Evolutionary conservation across 1,284 basidiomycete species (phyloP).

Genomic region (Tilletia indica): DNA sequence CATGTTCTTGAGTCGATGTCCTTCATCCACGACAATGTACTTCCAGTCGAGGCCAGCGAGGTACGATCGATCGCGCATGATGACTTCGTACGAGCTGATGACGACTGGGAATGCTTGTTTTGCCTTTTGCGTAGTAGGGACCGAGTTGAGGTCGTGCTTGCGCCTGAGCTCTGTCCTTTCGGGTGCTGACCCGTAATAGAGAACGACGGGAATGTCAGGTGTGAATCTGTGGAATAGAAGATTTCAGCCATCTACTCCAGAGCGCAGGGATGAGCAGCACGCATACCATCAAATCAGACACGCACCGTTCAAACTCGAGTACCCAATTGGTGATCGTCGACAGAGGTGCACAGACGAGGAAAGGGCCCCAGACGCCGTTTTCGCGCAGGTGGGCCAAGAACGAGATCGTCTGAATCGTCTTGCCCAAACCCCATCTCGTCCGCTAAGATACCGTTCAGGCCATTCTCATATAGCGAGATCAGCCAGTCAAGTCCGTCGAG

Average conservation of each 20-base stretch:
- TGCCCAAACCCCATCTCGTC: constrained; percentile 89
- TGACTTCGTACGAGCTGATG: constrained; percentile 88
- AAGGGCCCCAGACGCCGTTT: constrained; percentile 72
- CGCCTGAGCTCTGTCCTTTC: constrained; percentile 73
- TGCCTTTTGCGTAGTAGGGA: constrained; percentile 25
- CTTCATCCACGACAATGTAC: constrained; percentile 93
- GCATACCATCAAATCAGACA: constrained; percentile 55
- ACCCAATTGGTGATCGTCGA: constrained; percentile 91
- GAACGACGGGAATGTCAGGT: constrained; percentile 69
- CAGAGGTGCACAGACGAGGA: constrained; percentile 85
- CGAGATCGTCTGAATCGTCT: constrained; percentile 84
- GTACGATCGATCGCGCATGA: constrained; percentile 62
- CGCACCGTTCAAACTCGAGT: constrained; percentile 74
- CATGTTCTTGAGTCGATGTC: constrained; percentile 88
- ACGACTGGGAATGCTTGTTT: constrained; percentile 61
- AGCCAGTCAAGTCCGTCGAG: constrained; percentile 96
- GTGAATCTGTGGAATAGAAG: constrained; percentile 57
- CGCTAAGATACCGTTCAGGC: constrained; percentile 84
- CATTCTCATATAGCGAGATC: constrained; percentile 85
- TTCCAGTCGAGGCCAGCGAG: constrained; percentile 59
- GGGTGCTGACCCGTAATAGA: constrained; percentile 82
- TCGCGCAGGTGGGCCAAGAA: constrained; percentile 85
- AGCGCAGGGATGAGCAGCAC: not conserved
- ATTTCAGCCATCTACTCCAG: no score
- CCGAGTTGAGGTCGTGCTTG: constrained; percentile 18